Base-by-base conservation (phyloP, 768 basidiomycete genomes). In the Lentinula raphanica region DNA sequence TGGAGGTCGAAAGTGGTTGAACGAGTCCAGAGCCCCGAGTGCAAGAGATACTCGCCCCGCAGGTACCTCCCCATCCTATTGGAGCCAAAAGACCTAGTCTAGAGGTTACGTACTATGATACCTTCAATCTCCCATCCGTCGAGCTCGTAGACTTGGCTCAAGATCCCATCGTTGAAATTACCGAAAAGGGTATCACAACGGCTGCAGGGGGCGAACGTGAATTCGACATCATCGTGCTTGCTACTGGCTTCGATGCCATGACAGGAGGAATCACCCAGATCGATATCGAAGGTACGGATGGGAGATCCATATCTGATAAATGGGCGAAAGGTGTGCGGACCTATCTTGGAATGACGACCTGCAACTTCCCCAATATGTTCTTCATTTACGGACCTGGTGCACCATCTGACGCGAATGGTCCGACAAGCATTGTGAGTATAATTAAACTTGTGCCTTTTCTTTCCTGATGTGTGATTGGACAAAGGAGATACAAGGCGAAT, bases 201-300 rank as follows among this genome's bases (percentile, higher is more conserved):
- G 32, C 28, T 19, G 66, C 65, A 40, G 63, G 66, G 15, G 38
- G 46, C 9, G 61, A 61, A n/a, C 65, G 65, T 40, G 63, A 63
- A 40, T 55, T 68, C 7, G 67, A 68, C 48, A 59, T 64, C 8
- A 51, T 68, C 6, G 63, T 61, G 2, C 45, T 68, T 1, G 67
- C 68, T 21, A 67, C 66, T 0, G 67, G 68, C 28, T 68, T 68
- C 50, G 67, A 69, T 40, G 61, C 62, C 1, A 54, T 69, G n/a
- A 66, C 67, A 1, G 67, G 66, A 7, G 58, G 63, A 3, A 62
- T 69, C 15, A 36, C 63, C 5, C 60, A 62, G 15, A 68, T 68
- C 32, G 64, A 67, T 36, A 66, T 69, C 21, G 50, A 57, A 25
- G 63, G 66, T 2, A 58, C 46, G 17, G 57, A 69, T 50, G 67